phyloP scores from a whole-genome alignment of 2,329 filamentous ascomycete genomes.

The Fusarium goolgardi region DNA sequence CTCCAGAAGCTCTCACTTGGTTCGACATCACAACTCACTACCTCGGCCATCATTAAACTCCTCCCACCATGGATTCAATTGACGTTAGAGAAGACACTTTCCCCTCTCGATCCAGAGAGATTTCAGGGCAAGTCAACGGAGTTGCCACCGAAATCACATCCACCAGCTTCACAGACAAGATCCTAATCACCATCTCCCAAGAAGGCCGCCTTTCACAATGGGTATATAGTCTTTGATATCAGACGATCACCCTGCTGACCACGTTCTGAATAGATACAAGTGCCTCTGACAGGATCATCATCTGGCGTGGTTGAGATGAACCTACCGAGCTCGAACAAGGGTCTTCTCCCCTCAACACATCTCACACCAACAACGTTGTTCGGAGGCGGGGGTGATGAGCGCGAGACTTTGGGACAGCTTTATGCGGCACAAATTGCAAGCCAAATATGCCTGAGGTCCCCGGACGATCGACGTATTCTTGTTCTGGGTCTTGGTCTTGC shows the following conservation, averaged over 20 bases:
- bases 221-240: slow-evolving; percentile 63
- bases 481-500: slow-evolving; percentile 70
- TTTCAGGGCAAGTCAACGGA: slow-evolving; percentile 72
- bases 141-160: slow-evolving; percentile 77
- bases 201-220: slow-evolving; percentile 89
- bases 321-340: slow-evolving; percentile 58
- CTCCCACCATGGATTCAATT: slow-evolving; percentile 53
- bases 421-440: slow-evolving; percentile 91
- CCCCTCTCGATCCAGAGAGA: slow-evolving; percentile 72
- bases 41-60: slow-evolving; percentile 13
- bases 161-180: slow-evolving; percentile 86
- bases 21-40: not conserved
- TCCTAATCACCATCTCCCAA: slow-evolving; percentile 90
- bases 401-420: slow-evolving; percentile 87
- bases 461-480: slow-evolving; percentile 71
- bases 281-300: slow-evolving; percentile 77
- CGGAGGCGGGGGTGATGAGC: slow-evolving; percentile 81
- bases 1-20: slow-evolving; percentile 2
- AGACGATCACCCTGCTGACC: slow-evolving; percentile 4
- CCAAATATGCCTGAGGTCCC: slow-evolving; percentile 76
- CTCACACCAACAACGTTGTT: slow-evolving; percentile 89
- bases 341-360: slow-evolving; percentile 79
- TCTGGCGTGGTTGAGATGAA: slow-evolving; percentile 72
- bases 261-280: slow-evolving; percentile 70
- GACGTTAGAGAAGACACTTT: slow-evolving; percentile 68